Evolutionary conservation across 2,329 filamentous ascomycete genomes (phyloP).

Genomic region (Claviceps capensis): DNA sequence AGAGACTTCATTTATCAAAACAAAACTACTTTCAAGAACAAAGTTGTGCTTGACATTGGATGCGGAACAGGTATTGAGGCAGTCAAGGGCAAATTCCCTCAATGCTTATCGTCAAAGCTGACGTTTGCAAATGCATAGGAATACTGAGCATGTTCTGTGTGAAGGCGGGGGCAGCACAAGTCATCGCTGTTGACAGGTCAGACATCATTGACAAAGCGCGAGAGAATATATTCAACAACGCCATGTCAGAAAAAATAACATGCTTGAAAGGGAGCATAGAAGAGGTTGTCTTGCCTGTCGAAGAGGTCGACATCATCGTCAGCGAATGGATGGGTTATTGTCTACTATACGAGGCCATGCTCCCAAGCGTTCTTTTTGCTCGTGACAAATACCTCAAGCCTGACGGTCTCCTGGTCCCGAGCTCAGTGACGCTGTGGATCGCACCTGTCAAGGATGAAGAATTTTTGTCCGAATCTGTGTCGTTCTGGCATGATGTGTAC

Average conservation of each 20-base stretch:
- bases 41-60: conserved; percentile 81
- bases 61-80: conserved; percentile 50
- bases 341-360: conserved; percentile 88
- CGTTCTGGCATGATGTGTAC: conserved; percentile 87
- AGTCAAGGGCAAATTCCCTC: neutral
- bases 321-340: conserved; percentile 98
- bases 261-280: conserved; percentile 79
- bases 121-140: conserved; percentile 30
- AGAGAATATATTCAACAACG: conserved; percentile 74
- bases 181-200: conserved; percentile 86
- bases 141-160: conserved; percentile 94
- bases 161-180: conserved; percentile 70
- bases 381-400: conserved; percentile 73
- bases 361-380: conserved; percentile 80
- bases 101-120: neutral
- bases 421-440: conserved; percentile 69
- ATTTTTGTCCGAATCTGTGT: conserved; percentile 62
- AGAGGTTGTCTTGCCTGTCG: conserved; percentile 64
- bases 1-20: conserved; percentile 91
- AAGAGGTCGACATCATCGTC: conserved; percentile 83
- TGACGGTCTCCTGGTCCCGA: conserved; percentile 73
- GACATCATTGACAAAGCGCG: conserved; percentile 78
- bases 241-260: conserved; percentile 58
- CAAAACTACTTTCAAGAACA: conserved; percentile 73
- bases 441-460: conserved; percentile 68